Base-by-base conservation (phyloP, 768 basidiomycete species). In the Suillus tomentosus region DNA sequence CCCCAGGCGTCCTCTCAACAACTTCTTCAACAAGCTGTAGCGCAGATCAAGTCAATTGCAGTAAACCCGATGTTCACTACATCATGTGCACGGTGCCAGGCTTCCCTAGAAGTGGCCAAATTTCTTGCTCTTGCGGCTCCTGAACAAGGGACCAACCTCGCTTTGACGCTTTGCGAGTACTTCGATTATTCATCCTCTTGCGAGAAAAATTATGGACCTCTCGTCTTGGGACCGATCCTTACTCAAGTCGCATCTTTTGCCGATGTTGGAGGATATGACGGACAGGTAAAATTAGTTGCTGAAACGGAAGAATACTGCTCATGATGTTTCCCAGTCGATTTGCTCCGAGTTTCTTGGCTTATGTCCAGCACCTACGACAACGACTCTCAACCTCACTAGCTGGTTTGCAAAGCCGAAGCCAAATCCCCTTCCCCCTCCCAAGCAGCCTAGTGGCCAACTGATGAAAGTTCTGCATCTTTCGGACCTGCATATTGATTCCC, bases 361-460 rank as follows among this genome's bases (percentile, higher is more conserved):
- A 63, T 91, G 90, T 69, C 76, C 87, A 5, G 76, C 81, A 22
- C 86, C 88, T 10, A 79, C 83, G 0, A 83, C 89, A 2, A 74
- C 85, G 8, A 80, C 87, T 4, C 79, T 93, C 67, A 82, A 93
- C 70, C 70, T 87, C 40, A 87, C 84, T 1, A 77, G 77, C 14
- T 92, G 90, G 87, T 93, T 92, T 74, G 79, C 83, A 36, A 92
- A 90, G 73, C 88, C 90, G 3, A 93, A 92, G 71, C 91, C 91
- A 1, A 81, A 82, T 36, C 86, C 87, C 5, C 80, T 87, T 14
- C 89, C 88, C n/a, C 65, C 78, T 10, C 79, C 80, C 0, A 88
- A 81, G 72, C 79, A 80, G 71, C 81, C 83, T 17, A 89, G 85
- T 51, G 90, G 90, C 14, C 74, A 89, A 69, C 80, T 85, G 43